These are phyloP conservation scores for Saccharomyces hybrid DNA, from an alignment of 1,139 yeast genomes.

Conservation along the genomic window DNA sequence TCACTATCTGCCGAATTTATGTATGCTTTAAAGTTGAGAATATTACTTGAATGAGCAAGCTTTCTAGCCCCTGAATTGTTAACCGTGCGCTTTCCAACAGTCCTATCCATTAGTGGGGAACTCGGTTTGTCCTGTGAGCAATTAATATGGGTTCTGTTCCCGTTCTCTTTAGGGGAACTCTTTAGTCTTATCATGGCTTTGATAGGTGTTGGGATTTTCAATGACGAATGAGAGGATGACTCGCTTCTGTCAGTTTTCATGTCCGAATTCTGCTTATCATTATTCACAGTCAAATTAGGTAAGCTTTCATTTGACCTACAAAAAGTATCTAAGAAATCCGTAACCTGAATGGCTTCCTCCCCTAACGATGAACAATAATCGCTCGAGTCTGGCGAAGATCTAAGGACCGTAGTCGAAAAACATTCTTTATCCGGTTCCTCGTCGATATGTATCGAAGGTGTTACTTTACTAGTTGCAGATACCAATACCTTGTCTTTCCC, in stretches of 20 bases:
- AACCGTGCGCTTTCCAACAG: conserved; percentile 5
- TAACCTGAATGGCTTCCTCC: conserved; percentile 4
- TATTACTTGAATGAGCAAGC: conserved; percentile 2
- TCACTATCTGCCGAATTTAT: neutral
- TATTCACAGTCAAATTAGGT: neutral
- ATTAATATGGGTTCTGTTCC: neutral
- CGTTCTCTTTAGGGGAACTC: conserved; percentile 12
- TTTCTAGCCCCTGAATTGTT: conserved; percentile 3
- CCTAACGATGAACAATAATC: conserved; percentile 1
- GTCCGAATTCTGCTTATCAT: neutral
- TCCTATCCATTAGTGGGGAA: neutral
- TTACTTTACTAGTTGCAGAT: neutral
- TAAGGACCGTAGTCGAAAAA: neutral
- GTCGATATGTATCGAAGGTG: neutral
- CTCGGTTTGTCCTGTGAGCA: neutral
- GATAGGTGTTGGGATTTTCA: conserved; percentile 18
- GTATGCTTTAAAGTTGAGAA: conserved; percentile 5
- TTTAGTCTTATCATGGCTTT: conserved; percentile 17
- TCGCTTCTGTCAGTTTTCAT: neutral
- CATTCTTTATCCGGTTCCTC: neutral
- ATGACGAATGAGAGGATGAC: conserved; percentile 11
- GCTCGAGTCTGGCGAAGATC: neutral
- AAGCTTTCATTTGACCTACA: neutral
- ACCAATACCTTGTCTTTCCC: neutral
- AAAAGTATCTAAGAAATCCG: conserved; percentile 2